Percentiles rank a stretch among this genome's conserved stretches.
These are phyloP conservation scores for Delitschia confertaspora DNA, from an alignment of 495 filamentous ascomycete genomes.

Conservation along the genomic window DNA sequence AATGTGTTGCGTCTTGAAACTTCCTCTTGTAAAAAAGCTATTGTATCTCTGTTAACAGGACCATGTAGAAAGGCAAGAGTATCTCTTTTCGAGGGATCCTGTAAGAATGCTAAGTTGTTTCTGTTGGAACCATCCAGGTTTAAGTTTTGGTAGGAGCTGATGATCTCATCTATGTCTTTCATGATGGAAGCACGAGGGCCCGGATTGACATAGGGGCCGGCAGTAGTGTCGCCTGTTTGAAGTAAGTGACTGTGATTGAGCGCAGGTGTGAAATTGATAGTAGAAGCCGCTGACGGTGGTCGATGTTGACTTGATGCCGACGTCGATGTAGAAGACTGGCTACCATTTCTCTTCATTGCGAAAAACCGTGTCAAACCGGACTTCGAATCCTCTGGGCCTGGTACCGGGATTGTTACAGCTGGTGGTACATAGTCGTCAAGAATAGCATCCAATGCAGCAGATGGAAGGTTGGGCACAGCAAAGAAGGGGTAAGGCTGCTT, in stretches of 20 bases:
- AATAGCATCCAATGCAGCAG: conserved; percentile 1
- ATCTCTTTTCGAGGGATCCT: conserved; percentile 6
- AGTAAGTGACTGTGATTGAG: conserved; percentile 9
- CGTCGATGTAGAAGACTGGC: not conserved
- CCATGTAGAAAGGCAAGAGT: conserved; percentile 15
- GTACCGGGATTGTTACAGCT: conserved; percentile 17
- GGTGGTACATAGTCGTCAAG: conserved; percentile 14
- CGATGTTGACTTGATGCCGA: conserved; percentile 1
- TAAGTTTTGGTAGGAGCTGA: conserved; percentile 19
- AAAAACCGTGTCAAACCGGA: conserved; percentile 18
- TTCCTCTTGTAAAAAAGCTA: conserved; percentile 16
- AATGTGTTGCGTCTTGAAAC: no score
- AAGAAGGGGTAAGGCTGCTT: not conserved
- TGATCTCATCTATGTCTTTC: conserved; percentile 26
- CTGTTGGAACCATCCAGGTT: conserved; percentile 3
- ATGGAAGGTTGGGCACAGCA: conserved; percentile 10
- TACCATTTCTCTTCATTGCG: conserved; percentile 6
- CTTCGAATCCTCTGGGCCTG: conserved; percentile 5
- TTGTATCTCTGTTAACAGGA: conserved; percentile 13
- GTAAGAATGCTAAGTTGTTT: conserved; percentile 7
- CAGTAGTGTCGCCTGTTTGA: conserved; percentile 2
- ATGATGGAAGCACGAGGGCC: conserved; percentile 16
- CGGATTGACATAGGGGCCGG: no score
- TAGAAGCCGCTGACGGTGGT: not conserved
- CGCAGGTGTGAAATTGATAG: conserved; percentile 7